These are phyloP conservation scores for Thielaviopsis euricoi DNA, from an alignment of 2,329 filamentous ascomycete genomes.

Conservation along the genomic window DNA sequence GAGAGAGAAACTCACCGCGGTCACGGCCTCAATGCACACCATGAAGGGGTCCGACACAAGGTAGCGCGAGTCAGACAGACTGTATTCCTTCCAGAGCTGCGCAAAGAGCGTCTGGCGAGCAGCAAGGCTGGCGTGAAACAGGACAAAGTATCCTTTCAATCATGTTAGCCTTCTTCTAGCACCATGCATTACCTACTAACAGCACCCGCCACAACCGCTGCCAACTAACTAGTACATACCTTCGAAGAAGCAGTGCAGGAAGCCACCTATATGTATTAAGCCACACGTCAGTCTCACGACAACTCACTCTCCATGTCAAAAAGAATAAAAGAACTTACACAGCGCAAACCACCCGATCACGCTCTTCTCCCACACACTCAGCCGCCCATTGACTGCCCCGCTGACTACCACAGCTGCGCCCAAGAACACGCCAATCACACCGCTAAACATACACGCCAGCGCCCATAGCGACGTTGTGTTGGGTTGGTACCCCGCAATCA, in stretches of 20 bases:
- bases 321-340: conserved; percentile 2
- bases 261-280: conserved; percentile 46
- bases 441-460: not conserved
- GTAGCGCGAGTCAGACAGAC: conserved; percentile 74
- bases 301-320: too few relatives aligned
- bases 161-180: too few relatives aligned
- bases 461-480: conserved; percentile 38
- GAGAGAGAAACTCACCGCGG: conserved; percentile 40
- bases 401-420: not conserved
- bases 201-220: too few relatives aligned
- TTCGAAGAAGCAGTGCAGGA: conserved; percentile 69
- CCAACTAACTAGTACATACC: conserved; percentile 25
- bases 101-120: conserved; percentile 56
- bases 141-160: conserved; percentile 55
- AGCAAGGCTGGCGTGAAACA: conserved; percentile 49
- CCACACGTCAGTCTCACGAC: not conserved
- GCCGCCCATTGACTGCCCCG: not conserved
- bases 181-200: too few relatives aligned
- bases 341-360: conserved; percentile 6
- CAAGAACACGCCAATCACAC: not conserved
- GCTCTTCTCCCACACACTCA: not conserved
- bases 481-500: conserved; percentile 45
- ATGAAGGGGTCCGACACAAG: conserved; percentile 69
- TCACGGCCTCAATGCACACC: conserved; percentile 73
- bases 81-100: conserved; percentile 88